Conservation (phyloP, 441 rosid species). For the Adansonia gregorii region DNA sequence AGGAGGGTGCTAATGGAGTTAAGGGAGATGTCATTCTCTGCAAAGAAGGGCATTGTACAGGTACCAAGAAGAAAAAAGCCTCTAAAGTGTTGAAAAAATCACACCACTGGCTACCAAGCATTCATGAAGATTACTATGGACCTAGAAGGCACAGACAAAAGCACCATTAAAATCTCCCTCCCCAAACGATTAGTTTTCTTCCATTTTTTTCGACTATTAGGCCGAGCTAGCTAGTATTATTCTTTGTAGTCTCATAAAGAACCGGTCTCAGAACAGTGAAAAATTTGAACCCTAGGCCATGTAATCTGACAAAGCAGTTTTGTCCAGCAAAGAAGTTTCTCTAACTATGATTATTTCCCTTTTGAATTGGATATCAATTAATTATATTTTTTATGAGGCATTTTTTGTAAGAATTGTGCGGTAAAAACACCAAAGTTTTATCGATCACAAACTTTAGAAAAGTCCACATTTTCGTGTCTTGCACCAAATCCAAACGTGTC, state of each 20-base stretch:
- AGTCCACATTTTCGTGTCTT: background rate
- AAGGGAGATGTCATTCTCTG: slow-evolving; percentile 29
- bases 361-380: background rate
- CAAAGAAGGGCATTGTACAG: slow-evolving; percentile 38
- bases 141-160: slow-evolving; percentile 61
- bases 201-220: background rate
- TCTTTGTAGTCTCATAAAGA: background rate
- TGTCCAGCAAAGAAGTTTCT: slow-evolving; percentile 18
- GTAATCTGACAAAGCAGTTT: slow-evolving; percentile 26
- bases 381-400: background rate
- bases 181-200: slow-evolving; percentile 13
- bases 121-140: slow-evolving; percentile 69
- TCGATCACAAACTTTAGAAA: background rate
- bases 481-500: slow-evolving; percentile 7
- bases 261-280: slow-evolving; percentile 2
- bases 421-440: background rate
- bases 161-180: slow-evolving; percentile 48
- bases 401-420: background rate
- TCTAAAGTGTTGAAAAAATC: slow-evolving; percentile 41
- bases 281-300: slow-evolving; percentile 27
- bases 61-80: slow-evolving; percentile 45
- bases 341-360: slow-evolving; percentile 2
- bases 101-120: slow-evolving; percentile 48
- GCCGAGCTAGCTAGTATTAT: background rate
- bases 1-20: slow-evolving; percentile 29